Base-by-base conservation (phyloP, 768 basidiomycete genomes). In the Lactifluus echinatus region DNA sequence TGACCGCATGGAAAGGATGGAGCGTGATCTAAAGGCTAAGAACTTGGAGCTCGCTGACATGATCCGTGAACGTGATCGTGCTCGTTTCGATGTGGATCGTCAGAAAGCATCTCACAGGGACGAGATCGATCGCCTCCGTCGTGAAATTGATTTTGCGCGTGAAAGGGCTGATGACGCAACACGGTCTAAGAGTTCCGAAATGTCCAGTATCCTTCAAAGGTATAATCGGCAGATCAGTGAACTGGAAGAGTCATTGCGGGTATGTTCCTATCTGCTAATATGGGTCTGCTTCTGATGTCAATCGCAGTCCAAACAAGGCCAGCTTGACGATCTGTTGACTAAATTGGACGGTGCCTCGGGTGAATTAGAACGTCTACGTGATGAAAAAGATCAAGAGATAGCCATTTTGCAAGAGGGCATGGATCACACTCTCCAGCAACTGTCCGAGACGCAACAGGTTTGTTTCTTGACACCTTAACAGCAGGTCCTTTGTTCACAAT, bases 1-100 rank as follows among this genome's bases (percentile, higher is more conserved):
- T 44, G 95, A 99, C 70, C 85, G 85, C 63, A 97, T 99, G 93
- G 96, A 98, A 71, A 79, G 94, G 56, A 98, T 98, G 93, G 96
- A 99, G 69, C 79, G 93, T 33, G 96, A 99, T 68, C 76, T 98
- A 65, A 99, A 98, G 74, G 79, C 90, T n/a, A 99, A 99, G 80
- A 99, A 97, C 68, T 72, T 99, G 54, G 96, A 98, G 70, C 76
- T 99, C 19, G 96, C 96, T 23, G 96, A 98, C 68, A 99, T 99
- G 96, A 87, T 99, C 64, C 82, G 95, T 45, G 96, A 99, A 71
- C 84, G 96, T 33, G 96, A 99, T 68, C 80, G 94, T 55, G 93
- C 95, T 34, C 78, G 96, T 43, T 98, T 96, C 66, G 96, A 99
- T 63, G 75, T 97, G 23, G 96, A 99, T 67, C 79, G 96, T 21